A percentile compares a stretch with the other conserved stretches of the same genome.
These are phyloP conservation scores for Isochrysis galbana DNA, from an alignment of 78 protist species.

Conservation along the genomic window DNA sequence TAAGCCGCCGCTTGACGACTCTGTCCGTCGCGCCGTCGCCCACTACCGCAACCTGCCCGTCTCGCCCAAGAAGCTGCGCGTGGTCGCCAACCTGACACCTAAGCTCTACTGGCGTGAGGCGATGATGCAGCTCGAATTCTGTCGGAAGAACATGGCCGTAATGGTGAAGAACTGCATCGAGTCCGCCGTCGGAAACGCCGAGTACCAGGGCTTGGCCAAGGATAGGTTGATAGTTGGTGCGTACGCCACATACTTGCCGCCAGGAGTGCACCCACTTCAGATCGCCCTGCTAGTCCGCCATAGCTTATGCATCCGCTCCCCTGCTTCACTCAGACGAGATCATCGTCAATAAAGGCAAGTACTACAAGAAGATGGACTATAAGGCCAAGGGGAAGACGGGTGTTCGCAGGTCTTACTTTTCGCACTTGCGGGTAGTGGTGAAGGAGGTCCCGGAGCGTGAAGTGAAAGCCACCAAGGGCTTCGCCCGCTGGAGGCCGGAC, in stretches of 20 bases:
- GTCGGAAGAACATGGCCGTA: background rate
- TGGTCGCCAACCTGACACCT: background rate
- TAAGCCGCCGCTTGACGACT: no score
- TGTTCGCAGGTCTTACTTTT: background rate
- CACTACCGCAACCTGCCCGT: background rate
- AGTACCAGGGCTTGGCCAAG: background rate
- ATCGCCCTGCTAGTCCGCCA: background rate
- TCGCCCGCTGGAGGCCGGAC: background rate
- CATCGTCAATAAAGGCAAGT: background rate
- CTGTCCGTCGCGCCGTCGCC: no score
- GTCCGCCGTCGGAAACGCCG: background rate
- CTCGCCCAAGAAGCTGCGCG: background rate
- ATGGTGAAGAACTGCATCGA: background rate
- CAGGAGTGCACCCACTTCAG: background rate
- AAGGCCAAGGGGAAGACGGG: constrained; percentile 1
- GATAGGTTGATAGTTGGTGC: background rate
- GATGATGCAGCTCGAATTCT: background rate
- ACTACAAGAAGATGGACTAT: background rate
- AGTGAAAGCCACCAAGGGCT: background rate
- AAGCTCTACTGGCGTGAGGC: constrained; percentile 8
- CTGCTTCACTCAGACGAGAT: background rate
- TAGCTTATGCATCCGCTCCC: background rate
- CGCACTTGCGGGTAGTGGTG: background rate
- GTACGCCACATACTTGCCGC: background rate
- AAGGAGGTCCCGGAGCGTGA: background rate